Evolutionary conservation across 176 grass and related monocot species (phyloP).

Genomic region (Juncus inflexus): DNA sequence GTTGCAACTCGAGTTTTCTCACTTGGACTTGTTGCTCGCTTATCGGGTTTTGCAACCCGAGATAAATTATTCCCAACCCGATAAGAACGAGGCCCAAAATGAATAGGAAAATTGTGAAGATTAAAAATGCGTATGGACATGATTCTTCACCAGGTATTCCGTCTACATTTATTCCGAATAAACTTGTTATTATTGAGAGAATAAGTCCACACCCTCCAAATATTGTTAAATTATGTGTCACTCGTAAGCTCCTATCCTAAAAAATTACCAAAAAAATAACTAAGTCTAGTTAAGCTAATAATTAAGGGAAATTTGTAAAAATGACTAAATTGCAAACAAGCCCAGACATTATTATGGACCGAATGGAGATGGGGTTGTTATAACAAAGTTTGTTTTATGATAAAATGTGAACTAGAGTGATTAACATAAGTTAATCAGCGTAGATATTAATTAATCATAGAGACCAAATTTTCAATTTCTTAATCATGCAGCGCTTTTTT

Average conservation of each 20-base stretch:
- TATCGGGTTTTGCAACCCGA: conserved; percentile 45
- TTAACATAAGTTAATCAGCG: too few relatives aligned
- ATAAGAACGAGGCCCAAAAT: conserved; percentile 34
- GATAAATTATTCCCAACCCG: conserved; percentile 29
- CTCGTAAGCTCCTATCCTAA: conserved; percentile 49
- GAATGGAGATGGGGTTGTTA: neutral
- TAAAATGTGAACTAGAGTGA: too few relatives aligned
- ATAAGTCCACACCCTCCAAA: conserved; percentile 47
- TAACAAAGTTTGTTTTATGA: too few relatives aligned
- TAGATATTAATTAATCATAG: neutral
- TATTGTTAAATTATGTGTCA: conserved; percentile 50
- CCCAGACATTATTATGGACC: neutral
- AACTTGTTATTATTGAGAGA: conserved; percentile 46
- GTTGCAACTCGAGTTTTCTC: conserved; percentile 52
- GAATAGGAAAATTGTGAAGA: conserved; percentile 39
- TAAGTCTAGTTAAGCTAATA: neutral
- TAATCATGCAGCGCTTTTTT: neutral
- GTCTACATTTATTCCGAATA: conserved; percentile 59
- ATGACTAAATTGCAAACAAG: neutral
- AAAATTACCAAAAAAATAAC: conserved; percentile 9
- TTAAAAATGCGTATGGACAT: conserved; percentile 42
- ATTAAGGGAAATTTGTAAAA: neutral
- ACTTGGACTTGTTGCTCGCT: conserved; percentile 42
- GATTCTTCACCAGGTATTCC: conserved; percentile 47
- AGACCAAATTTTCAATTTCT: neutral